phyloP scores from a whole-genome alignment of 176 grass and related monocot species.

The Eleusine indica region DNA sequence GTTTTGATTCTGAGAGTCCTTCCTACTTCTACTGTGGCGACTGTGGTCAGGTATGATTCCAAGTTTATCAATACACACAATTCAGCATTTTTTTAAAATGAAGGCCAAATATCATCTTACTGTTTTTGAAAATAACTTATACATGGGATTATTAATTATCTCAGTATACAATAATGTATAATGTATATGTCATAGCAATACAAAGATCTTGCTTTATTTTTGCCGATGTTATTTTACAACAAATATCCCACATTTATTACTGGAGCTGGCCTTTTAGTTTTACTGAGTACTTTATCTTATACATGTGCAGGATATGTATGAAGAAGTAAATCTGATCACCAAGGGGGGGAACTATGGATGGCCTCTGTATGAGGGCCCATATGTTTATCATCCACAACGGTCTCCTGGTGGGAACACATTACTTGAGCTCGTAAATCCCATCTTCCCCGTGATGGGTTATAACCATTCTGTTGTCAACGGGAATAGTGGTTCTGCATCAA shows the following conservation, averaged over 20 bases:
- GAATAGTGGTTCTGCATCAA: constrained; percentile 61
- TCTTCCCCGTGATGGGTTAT: constrained; percentile 51
- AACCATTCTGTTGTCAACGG: neutral
- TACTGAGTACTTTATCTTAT: neutral
- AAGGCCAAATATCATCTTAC: neutral
- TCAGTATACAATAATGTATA: no score
- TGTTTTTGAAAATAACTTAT: no score
- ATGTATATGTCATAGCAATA: neutral
- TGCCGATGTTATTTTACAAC: neutral
- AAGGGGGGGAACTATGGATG: constrained; percentile 90
- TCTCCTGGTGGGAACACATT: constrained; percentile 66
- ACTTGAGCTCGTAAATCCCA: constrained; percentile 44
- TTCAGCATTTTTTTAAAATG: neutral
- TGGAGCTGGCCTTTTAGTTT: neutral
- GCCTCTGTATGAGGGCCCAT: constrained; percentile 68
- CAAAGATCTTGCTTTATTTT: neutral
- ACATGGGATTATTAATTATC: neutral
- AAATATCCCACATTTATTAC: no score
- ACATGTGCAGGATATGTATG: constrained; percentile 49
- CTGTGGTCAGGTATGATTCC: constrained; percentile 51
- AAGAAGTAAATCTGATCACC: constrained; percentile 67
- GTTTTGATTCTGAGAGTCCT: constrained; percentile 66
- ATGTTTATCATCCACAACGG: constrained; percentile 50
- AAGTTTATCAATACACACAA: neutral
- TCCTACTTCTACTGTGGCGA: constrained; percentile 84